A percentile compares a stretch with the other conserved stretches of the same genome.
phyloP scores from a whole-genome alignment of 139 green algal species.

The Micractinium conductrix region DNA sequence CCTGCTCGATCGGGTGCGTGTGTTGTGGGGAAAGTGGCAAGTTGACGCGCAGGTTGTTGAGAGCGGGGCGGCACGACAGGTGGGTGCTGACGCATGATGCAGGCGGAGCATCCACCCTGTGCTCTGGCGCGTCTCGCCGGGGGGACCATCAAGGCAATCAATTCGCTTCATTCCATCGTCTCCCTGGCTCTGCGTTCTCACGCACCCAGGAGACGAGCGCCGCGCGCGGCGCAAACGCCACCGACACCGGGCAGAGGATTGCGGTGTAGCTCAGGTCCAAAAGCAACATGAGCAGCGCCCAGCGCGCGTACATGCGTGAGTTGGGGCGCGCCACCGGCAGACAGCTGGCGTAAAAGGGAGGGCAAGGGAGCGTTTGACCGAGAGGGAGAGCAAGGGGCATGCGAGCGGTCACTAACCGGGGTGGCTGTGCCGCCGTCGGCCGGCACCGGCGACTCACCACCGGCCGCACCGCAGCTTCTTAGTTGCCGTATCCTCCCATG shows the following conservation, averaged over 20 bases:
- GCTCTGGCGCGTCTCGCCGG: neutral
- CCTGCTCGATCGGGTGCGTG: neutral
- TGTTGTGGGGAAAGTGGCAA: neutral
- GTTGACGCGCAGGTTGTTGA: neutral
- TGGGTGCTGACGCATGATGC: neutral
- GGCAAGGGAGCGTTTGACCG: no score
- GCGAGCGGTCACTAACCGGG: neutral
- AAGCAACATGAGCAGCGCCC: slow-evolving; percentile 14
- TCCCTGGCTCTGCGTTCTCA: neutral
- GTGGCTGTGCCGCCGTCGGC: neutral
- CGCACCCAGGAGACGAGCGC: neutral
- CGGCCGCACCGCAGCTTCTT: no score
- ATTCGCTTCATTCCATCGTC: neutral
- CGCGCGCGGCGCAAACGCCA: neutral
- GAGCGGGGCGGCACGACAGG: neutral
- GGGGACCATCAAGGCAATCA: neutral
- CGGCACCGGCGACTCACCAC: neutral
- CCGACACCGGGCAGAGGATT: neutral
- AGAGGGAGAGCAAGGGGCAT: neutral
- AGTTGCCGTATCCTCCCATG: neutral
- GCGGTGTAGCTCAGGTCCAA: slow-evolving; percentile 19
- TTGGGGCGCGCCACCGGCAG: slow-evolving; percentile 1
- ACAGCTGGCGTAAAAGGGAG: neutral
- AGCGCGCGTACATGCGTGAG: neutral
- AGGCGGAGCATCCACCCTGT: neutral